Evolutionary conservation across 2,329 filamentous ascomycete genomes (phyloP).

Genomic region (Madurella mycetomatis): DNA sequence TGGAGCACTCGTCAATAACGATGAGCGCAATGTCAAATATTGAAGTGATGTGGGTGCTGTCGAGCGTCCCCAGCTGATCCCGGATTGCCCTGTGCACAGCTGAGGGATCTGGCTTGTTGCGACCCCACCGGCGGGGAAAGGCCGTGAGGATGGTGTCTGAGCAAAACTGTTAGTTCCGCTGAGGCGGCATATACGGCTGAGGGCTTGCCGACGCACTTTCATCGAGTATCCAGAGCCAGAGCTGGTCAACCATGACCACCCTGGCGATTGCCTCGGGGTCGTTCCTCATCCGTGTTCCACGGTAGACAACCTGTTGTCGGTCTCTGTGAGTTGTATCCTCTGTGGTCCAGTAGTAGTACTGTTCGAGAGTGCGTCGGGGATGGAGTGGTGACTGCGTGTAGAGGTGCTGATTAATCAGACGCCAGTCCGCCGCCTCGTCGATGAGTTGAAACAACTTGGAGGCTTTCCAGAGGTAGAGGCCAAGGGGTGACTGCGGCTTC

Average conservation of each 20-base stretch:
- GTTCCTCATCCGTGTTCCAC: slow-evolving; percentile 20
- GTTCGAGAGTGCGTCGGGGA: slow-evolving; percentile 34
- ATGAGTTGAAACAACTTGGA: slow-evolving; percentile 24
- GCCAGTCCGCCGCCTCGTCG: slow-evolving; percentile 24
- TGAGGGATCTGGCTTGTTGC: slow-evolving; percentile 35
- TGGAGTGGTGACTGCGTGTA: slow-evolving; percentile 28
- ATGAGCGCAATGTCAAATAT: slow-evolving; percentile 29
- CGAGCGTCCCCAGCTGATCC: slow-evolving; percentile 19
- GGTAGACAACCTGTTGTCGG: slow-evolving; percentile 28
- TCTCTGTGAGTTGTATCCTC: slow-evolving; percentile 33
- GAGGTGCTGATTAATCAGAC: slow-evolving; percentile 24
- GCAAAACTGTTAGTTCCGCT: neutral
- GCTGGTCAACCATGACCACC: slow-evolving; percentile 33
- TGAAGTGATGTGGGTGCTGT: slow-evolving; percentile 17
- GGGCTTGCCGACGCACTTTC: slow-evolving; percentile 20
- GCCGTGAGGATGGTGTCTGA: slow-evolving; percentile 36
- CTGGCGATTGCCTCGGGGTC: slow-evolving; percentile 19
- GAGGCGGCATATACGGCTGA: neutral
- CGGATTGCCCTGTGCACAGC: slow-evolving; percentile 35
- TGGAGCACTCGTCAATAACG: slow-evolving; percentile 35
- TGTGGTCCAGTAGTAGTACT: slow-evolving; percentile 36
- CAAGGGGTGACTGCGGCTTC: slow-evolving; percentile 18
- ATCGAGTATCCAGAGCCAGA: slow-evolving; percentile 27
- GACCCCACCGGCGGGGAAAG: slow-evolving; percentile 37
- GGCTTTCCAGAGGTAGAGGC: slow-evolving; percentile 21